These are phyloP conservation scores for Russula vinacea DNA, from an alignment of 768 basidiomycete species.

Conservation along the genomic window DNA sequence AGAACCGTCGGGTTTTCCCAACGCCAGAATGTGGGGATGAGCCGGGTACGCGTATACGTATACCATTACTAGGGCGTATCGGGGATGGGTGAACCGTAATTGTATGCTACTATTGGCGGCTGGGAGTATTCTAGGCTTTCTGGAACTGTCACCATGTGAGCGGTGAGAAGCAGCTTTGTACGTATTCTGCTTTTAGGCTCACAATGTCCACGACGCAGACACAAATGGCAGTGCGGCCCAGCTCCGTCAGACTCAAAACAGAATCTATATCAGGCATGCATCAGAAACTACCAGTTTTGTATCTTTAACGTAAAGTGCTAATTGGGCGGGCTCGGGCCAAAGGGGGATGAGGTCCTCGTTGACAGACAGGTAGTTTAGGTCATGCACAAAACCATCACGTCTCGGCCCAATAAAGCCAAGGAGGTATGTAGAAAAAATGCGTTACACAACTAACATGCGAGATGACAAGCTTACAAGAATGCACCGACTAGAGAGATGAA, in stretches of 20 bases:
- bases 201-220: slow-evolving; percentile 7
- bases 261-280: slow-evolving; percentile 10
- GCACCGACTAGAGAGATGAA: slow-evolving; percentile 20
- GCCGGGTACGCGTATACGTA: too few species aligned
- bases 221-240: slow-evolving; percentile 8
- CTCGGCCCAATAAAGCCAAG: background rate
- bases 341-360: background rate
- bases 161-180: slow-evolving; percentile 17
- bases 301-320: slow-evolving; percentile 14
- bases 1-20: background rate
- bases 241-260: background rate
- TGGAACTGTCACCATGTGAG: slow-evolving; percentile 14
- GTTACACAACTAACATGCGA: slow-evolving; percentile 19
- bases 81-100: background rate
- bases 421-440: slow-evolving; percentile 14
- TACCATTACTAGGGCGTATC: background rate
- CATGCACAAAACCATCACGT: background rate
- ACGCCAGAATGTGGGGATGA: background rate
- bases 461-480: slow-evolving; percentile 24
- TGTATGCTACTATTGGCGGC: background rate
- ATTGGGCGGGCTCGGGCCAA: background rate
- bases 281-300: background rate
- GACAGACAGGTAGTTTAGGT: background rate
- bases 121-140: slow-evolving; percentile 3
- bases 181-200: slow-evolving; percentile 12